Percentiles rank a stretch among this genome's conserved stretches.
Conservation (phyloP, 192 early-diverging fungal species). For the Phlyctochytrium planicorne region DNA sequence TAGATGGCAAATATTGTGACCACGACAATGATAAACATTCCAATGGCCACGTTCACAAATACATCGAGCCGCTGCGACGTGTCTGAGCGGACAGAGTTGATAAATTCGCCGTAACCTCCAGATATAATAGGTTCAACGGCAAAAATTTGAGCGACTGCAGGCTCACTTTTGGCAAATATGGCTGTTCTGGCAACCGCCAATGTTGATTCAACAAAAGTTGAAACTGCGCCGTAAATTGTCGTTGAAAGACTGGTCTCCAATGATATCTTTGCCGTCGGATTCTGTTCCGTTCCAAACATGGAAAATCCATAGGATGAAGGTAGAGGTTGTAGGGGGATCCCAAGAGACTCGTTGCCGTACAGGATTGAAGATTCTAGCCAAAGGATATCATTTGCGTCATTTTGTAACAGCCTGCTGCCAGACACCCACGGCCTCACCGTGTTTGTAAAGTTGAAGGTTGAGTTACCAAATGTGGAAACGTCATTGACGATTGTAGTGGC, state of each 20-base stretch:
- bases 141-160: background rate
- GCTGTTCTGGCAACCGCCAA: constrained; percentile 7
- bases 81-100: background rate
- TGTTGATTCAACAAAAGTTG: constrained; percentile 9
- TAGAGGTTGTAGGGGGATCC: background rate
- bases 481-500: background rate
- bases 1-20: constrained; percentile 14
- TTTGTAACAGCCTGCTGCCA: background rate
- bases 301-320: background rate
- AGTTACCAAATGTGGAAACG: background rate
- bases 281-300: background rate
- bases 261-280: background rate
- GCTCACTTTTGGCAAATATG: background rate
- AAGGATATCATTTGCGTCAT: constrained; percentile 7
- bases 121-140: background rate
- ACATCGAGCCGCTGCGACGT: background rate
- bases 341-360: constrained; percentile 12
- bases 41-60: constrained; percentile 1
- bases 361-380: constrained; percentile 10
- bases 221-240: constrained; percentile 10
- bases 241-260: background rate
- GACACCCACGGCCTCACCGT: background rate
- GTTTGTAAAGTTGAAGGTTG: background rate
- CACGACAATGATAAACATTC: constrained; percentile 13
- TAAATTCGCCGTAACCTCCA: constrained; percentile 10